These are phyloP conservation scores for Pelargonium hybrid DNA, from an alignment of 441 rosid species.

Conservation along the genomic window DNA sequence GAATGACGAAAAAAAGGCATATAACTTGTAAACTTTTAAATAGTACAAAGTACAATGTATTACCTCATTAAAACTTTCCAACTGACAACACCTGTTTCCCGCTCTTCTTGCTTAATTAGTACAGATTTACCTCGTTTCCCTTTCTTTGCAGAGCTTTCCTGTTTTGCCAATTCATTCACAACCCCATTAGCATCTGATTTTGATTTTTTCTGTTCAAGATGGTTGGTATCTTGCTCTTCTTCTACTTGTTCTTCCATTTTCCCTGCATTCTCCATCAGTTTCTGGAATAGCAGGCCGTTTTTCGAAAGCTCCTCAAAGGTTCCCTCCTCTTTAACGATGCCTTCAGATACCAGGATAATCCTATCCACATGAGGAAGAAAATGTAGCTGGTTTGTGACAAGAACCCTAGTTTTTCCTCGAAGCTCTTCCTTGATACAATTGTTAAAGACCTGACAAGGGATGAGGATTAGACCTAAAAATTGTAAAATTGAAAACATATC, in stretches of 20 bases:
- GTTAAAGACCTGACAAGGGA: constrained; percentile 66
- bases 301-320: constrained; percentile 76
- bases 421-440: constrained; percentile 77
- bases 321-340: constrained; percentile 81
- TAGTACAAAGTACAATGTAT: constrained; percentile 12
- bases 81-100: constrained; percentile 93
- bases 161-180: constrained; percentile 28
- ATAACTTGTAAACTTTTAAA: constrained; percentile 2
- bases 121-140: constrained; percentile 68
- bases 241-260: constrained; percentile 81
- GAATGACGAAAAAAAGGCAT: background rate
- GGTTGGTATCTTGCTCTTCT: constrained; percentile 42
- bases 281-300: constrained; percentile 62
- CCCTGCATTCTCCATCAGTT: constrained; percentile 96
- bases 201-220: constrained; percentile 25
- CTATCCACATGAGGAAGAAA: constrained; percentile 89
- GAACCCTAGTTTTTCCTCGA: constrained; percentile 75
- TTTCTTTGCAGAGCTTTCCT: constrained; percentile 35
- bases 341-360: constrained; percentile 74
- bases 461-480: constrained; percentile 15
- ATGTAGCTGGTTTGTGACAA: constrained; percentile 93
- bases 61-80: constrained; percentile 77
- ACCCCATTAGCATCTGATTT: constrained; percentile 48
- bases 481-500: constrained; percentile 2
- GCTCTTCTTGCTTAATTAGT: constrained; percentile 91